Conservation (phyloP, 441 rosid genomes). For the Arabidopsis lyrata region DNA sequence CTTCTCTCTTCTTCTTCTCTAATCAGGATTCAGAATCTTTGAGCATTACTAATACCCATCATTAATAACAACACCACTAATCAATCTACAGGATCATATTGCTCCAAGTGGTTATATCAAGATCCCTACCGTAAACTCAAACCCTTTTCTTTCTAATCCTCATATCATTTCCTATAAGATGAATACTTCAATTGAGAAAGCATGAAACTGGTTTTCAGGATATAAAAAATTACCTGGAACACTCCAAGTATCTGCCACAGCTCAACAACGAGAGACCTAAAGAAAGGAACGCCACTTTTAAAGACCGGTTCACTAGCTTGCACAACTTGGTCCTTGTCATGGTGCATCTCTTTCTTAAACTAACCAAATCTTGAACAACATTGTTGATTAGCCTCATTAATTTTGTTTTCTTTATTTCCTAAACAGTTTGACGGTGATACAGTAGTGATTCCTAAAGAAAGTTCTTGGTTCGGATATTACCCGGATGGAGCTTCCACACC, state of each 20-base stretch:
- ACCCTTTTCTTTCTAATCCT: background rate
- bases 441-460: constrained; percentile 81
- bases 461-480: constrained; percentile 89
- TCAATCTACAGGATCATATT: constrained; percentile 69
- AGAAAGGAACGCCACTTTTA: constrained; percentile 63
- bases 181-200: constrained; percentile 45
- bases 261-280: constrained; percentile 81
- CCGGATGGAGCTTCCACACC: constrained; percentile 72
- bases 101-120: constrained; percentile 79
- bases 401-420: background rate
- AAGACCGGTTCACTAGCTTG: constrained; percentile 72
- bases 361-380: constrained; percentile 1
- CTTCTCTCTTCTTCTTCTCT: constrained; percentile 15
- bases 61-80: background rate
- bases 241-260: constrained; percentile 81
- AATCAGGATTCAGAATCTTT: constrained; percentile 21
- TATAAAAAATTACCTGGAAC: constrained; percentile 59
- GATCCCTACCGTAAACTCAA: constrained; percentile 53
- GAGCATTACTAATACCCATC: constrained; percentile 1
- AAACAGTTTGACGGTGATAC: constrained; percentile 73
- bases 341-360: constrained; percentile 48
- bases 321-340: constrained; percentile 83
- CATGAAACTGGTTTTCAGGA: constrained; percentile 49
- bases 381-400: background rate
- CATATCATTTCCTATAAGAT: background rate